phyloP scores from a whole-genome alignment of 1,284 basidiomycete genomes.

The Ganoderma sp. region DNA sequence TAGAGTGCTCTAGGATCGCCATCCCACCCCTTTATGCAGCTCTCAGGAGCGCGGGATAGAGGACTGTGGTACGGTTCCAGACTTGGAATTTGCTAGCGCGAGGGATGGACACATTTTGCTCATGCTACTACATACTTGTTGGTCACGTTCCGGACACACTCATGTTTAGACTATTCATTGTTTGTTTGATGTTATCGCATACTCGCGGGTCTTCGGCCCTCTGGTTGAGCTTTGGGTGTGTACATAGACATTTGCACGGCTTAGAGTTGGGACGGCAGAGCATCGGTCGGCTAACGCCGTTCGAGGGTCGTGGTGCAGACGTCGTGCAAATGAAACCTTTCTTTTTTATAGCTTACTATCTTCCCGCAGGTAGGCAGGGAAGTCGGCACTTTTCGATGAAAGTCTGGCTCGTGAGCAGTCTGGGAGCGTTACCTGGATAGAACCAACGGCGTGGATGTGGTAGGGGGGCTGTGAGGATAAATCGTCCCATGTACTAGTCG shows the following conservation, averaged over 20 bases:
- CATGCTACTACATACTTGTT: no score
- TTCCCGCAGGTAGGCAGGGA: not conserved
- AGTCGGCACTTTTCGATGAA: not conserved
- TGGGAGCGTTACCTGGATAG: not conserved
- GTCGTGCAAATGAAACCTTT: not conserved
- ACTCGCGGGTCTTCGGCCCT: no score
- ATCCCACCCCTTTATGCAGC: not conserved
- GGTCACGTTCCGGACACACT: no score
- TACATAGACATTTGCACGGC: no score
- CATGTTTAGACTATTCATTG: no score
- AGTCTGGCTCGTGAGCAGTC: not conserved
- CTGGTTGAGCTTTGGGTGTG: no score
- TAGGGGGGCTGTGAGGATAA: not conserved
- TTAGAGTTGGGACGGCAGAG: not conserved
- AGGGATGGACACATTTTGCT: not conserved
- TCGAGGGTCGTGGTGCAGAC: not conserved
- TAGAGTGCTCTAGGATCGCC: not conserved
- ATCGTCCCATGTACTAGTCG: not conserved
- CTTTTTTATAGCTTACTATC: not conserved
- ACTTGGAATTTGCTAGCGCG: not conserved
- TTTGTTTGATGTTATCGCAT: no score
- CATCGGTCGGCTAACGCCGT: not conserved
- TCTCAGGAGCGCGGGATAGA: not conserved
- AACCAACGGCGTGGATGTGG: no score
- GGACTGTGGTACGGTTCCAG: not conserved